Evolutionary conservation across 1,139 yeast genomes (phyloP), one percentile per base, ranked within the genome.

Genomic region (Saccharomycopsis crataegensis): DNA sequence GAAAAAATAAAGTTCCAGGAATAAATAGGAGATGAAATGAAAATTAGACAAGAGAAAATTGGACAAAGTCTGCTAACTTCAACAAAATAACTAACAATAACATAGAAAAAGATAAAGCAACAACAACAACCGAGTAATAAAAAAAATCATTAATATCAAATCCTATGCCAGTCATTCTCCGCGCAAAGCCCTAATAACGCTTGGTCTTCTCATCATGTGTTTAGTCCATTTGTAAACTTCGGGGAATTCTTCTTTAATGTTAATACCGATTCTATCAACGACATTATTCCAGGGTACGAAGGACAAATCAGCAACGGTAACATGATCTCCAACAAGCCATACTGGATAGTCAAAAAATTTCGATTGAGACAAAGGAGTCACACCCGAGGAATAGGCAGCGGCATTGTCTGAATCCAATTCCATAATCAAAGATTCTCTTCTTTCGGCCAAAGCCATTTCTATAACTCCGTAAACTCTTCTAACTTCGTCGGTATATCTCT

Each of bases 221-320:
- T 85, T 85, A 12, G 96, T 91, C 97, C 97, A 91, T 68, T 89
- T 89, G 73, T 87, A 90, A 52, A 90, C 96, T 70, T 91, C 98
- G 1, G 97, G 97, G 67, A 88, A 89, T 67, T 91, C 97, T 32
- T 80, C 79, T 67, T 86, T 84, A 63, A 91, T 78, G 64, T 86
- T 88, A 60, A 91, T 88, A 12, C 96, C 97, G 57, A 91, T 86
- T 62, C 96, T 75, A 67, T 88, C 96, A 50, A 90, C 96, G 28
- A 91, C 96, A 65, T 90, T 91, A 68, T 91, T 91, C 98, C 98
- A 91, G 11, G 98, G 96, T 37, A 90, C 96, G 71, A 90, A 91
- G 32, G 93, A 81, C 64, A 91, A 75, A 68, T 91, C 98, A 4
- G 97, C 97, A 51, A 90, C 83, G 1, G 97, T 87, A 53, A 93